A percentile compares a stretch with the other conserved stretches of the same genome.
Conservation (phyloP, 2,329 filamentous ascomycete species). For the Plenodomus biglobosus region DNA sequence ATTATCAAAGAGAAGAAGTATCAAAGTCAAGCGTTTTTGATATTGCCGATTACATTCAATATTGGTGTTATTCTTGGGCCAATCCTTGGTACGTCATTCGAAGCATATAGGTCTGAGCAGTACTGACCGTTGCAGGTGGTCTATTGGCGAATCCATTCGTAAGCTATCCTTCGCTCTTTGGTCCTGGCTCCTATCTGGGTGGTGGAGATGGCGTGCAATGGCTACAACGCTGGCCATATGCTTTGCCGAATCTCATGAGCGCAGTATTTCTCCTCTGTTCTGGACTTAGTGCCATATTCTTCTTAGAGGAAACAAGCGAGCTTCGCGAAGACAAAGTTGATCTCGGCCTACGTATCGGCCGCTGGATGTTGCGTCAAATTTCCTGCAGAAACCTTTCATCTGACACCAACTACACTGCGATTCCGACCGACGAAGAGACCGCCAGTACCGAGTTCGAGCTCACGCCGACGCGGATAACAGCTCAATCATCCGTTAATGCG, state of each 20-base stretch:
- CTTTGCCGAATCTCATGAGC: conserved; percentile 68
- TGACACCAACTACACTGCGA: conserved; percentile 33
- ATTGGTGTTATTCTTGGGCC: conserved; percentile 53
- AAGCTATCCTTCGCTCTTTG: conserved; percentile 65
- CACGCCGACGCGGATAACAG: conserved; percentile 33
- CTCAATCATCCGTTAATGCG: conserved; percentile 4
- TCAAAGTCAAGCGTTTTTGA: conserved; percentile 57
- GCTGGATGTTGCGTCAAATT: conserved; percentile 41
- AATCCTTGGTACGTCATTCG: conserved; percentile 32
- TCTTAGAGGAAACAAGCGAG: conserved; percentile 63
- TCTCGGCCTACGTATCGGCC: conserved; percentile 44
- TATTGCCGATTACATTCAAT: conserved; percentile 70
- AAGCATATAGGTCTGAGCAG: background rate
- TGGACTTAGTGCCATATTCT: conserved; percentile 60
- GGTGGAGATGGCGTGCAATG: conserved; percentile 62
- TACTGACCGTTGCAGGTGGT: conserved; percentile 57
- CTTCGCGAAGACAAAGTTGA: conserved; percentile 46
- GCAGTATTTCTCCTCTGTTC: conserved; percentile 61
- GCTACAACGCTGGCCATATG: conserved; percentile 68
- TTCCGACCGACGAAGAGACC: conserved; percentile 35
- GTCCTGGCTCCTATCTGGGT: conserved; percentile 58
- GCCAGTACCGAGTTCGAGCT: conserved; percentile 29
- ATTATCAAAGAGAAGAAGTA: conserved; percentile 70
- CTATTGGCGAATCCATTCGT: conserved; percentile 66
- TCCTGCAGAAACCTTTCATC: conserved; percentile 28